A percentile compares a stretch with the other conserved stretches of the same genome.
phyloP scores from a whole-genome alignment of 495 filamentous ascomycete species.

The Astrocystis sublimbata region DNA sequence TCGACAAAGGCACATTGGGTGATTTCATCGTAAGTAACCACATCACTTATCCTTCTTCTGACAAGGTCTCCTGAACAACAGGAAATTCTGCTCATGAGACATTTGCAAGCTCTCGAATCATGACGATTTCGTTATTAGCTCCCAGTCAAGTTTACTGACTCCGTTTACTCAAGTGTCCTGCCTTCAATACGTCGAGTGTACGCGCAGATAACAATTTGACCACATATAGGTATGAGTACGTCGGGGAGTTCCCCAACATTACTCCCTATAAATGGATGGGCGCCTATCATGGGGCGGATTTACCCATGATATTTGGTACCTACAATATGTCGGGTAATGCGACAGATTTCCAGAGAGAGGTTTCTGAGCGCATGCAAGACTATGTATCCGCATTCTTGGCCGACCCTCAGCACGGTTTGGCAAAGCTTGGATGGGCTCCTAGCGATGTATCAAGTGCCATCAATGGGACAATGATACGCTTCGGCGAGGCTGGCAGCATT shows the following conservation, averaged over 20 bases:
- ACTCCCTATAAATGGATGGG: constrained; percentile 47
- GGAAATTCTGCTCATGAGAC: too few relatives aligned
- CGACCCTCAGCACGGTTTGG: constrained; percentile 41
- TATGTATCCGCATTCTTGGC: constrained; percentile 44
- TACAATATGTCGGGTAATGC: constrained; percentile 33
- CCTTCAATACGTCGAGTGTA: constrained; percentile 36
- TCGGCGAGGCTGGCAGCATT: constrained; percentile 14
- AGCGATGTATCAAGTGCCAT: not conserved
- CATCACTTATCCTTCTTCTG: too few relatives aligned
- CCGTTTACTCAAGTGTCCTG: too few relatives aligned
- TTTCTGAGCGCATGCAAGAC: constrained; percentile 46
- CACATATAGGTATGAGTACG: constrained; percentile 54
- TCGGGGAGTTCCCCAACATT: constrained; percentile 50
- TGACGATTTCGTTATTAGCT: too few relatives aligned
- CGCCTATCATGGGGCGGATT: constrained; percentile 52
- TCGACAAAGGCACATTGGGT: constrained; percentile 33
- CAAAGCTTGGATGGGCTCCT: constrained; percentile 26
- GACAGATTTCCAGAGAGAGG: constrained; percentile 36
- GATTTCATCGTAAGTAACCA: too few relatives aligned
- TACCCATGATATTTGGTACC: constrained; percentile 51
- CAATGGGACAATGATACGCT: constrained; percentile 21
- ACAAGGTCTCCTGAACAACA: too few relatives aligned
- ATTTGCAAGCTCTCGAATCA: too few relatives aligned
- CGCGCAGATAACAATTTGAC: constrained; percentile 31
- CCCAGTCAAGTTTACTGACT: too few relatives aligned